Base-by-base conservation (phyloP, 2,329 filamentous ascomycete species). In the Trichoderma sp. region DNA sequence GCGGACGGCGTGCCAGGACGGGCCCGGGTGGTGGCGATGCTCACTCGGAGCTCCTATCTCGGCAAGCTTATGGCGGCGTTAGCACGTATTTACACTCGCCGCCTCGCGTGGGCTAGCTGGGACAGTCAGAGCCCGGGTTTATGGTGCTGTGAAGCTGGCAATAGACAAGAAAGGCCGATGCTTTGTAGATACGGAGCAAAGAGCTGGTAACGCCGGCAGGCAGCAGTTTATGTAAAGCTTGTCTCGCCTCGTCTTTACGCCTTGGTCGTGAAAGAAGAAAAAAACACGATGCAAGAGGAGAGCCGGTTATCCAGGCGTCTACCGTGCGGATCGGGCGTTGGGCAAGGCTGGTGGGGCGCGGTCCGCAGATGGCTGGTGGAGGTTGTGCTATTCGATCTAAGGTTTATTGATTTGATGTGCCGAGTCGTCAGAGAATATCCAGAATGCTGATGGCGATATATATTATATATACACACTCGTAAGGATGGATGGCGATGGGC, bases 61-160 rank as follows among this genome's bases (percentile, higher is more conserved):
- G 69, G 62, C 53, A 71, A 68, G 69, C 70, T 71, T 68, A 71
- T 55, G 70, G 65, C 70, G 55, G 70, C 70, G 50, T 65, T 50
- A 71, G 58, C 58, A 58, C 59, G 57, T 70, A 59, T 47, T 70
- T 65, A 70, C 68, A 36, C 34, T 36, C 34, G 68, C 68, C 68
- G 68, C 47, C 61, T 65, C 36, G 59, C 15, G n/a, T 59, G 36
- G 43, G 34, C 50, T 34, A 53, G 50, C 15, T 32, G 32, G 20
- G 13, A 26, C 26, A n/a, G 34, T n/a, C 57, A 62, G 58, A 47
- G n/a, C 28, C 39, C 36, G 28, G 58, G 43, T 32, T 34, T 55
- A 65, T 53, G 58, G 55, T 6, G 36, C 26, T 20, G 47, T 47
- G 61, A 26, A 58, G 61, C 68, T 61, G 36, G 50, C 36, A 53